Base-by-base conservation (phyloP, 768 basidiomycete species). In the Cytidiella melzeri region DNA sequence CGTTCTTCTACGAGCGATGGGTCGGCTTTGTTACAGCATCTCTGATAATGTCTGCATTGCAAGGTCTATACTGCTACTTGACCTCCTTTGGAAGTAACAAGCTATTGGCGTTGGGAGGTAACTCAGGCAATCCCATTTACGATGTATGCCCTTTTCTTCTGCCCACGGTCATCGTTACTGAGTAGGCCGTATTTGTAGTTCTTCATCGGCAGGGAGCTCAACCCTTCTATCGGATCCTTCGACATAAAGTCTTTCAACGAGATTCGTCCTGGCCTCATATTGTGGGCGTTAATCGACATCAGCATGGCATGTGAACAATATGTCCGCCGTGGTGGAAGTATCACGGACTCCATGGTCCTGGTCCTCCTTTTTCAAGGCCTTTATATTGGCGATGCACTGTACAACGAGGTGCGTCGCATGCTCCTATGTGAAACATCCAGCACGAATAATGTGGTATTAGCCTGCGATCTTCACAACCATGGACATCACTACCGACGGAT, bases 401-500 rank as follows among this genome's bases (percentile, higher is more conserved):
- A 87, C 70, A 92, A 93, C 63, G 96, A 98, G 76, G 93, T 88
- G 40, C 34, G 73, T 58, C 5, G 10, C 27, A 15, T 20, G n/a
- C 15, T 41, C 25, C 7, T 34, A n/a, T n/a, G n/a, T n/a, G n/a
- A n/a, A n/a, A n/a, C n/a, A n/a, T n/a, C n/a, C n/a, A n/a, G n/a
- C n/a, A n/a, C n/a, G n/a, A n/a, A n/a, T n/a, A n/a, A n/a, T 39
- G 2, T n/a, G 23, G 1, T 27, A 27, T 5, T 56, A 96, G 91
- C 78, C 88, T 1, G 86, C 89, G 9, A 76, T 99, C 55, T 75
- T 98, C 50, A 94, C 91, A 1, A 92, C 87, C 3, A 99, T 99
- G 90, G 96, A 99, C 61, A 94, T 99, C 62, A 94, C 86, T 3
- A 89, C 88, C 10, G 96, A 99, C 59, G 96, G 96, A 10, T 97